Evolutionary conservation across 2,329 filamentous ascomycete genomes (phyloP).

Genomic region (Fonsecaea erecta): DNA sequence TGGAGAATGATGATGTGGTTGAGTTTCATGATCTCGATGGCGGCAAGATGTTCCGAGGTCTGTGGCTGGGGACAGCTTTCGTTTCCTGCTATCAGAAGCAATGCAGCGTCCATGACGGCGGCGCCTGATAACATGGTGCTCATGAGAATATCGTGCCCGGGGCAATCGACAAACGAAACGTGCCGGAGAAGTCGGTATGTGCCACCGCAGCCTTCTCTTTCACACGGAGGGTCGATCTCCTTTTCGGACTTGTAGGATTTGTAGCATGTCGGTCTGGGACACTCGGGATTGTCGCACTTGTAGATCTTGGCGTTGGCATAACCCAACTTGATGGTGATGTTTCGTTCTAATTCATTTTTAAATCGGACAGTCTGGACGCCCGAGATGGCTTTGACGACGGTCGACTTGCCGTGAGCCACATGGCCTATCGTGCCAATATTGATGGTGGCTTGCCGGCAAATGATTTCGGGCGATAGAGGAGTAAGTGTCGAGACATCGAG

Average conservation of each 20-base stretch:
- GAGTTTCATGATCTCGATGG: conserved; percentile 99
- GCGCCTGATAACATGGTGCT: conserved; percentile 99
- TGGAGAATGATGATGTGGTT: conserved; percentile 99
- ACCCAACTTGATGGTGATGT: conserved; percentile 99
- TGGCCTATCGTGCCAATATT: conserved; percentile 99
- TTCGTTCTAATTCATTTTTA: conserved; percentile 99
- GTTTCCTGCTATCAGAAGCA: conserved; percentile 96
- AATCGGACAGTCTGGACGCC: conserved; percentile 98
- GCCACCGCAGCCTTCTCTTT: conserved; percentile 86
- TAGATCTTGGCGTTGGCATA: conserved; percentile 99
- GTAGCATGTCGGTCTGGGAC: conserved; percentile 93
- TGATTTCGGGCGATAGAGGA: conserved; percentile 93
- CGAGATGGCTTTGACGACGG: conserved; percentile 98
- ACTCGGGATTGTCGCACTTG: conserved; percentile 91
- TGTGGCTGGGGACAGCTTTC: conserved; percentile 98
- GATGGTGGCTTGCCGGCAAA: conserved; percentile 96
- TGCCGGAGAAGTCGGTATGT: conserved; percentile 88
- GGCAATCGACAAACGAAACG: conserved; percentile 98
- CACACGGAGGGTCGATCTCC: conserved; percentile 94
- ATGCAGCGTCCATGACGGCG: conserved; percentile 98
- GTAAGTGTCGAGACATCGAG: conserved; percentile 80
- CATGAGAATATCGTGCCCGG: conserved; percentile 99
- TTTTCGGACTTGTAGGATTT: conserved; percentile 98
- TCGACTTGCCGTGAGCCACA: conserved; percentile 98
- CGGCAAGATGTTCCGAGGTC: conserved; percentile 97